Percentiles rank a stretch among this genome's conserved stretches.
phyloP scores from a whole-genome alignment of 1,284 basidiomycete species.

The Tranzscheliella williamsii region DNA sequence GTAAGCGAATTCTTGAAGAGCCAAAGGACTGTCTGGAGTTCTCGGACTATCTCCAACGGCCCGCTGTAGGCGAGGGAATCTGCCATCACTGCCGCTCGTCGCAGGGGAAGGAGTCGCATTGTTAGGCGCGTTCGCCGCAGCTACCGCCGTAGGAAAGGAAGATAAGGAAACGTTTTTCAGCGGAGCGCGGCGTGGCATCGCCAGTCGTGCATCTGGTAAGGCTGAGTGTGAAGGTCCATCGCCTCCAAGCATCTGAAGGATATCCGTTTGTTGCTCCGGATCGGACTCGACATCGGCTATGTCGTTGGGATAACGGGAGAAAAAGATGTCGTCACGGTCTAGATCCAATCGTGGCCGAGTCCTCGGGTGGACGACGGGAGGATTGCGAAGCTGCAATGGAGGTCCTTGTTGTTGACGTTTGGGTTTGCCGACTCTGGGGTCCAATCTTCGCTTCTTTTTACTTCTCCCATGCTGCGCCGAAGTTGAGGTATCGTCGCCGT shows the following conservation, averaged over 20 bases:
- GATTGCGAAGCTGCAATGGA: constrained; percentile 10
- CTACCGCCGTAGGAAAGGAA: too few species aligned
- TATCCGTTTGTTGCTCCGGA: too few species aligned
- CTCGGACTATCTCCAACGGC: neutral
- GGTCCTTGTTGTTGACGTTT: neutral
- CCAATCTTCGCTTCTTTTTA: constrained; percentile 17
- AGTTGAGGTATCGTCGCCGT: neutral
- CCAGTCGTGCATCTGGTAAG: too few species aligned
- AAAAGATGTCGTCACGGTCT: constrained; percentile 31
- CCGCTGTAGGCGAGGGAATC: too few species aligned
- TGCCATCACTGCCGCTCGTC: too few species aligned
- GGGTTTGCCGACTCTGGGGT: constrained; percentile 17
- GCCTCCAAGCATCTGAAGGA: too few species aligned
- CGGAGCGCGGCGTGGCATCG: too few species aligned
- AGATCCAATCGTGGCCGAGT: constrained; percentile 26
- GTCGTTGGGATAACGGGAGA: constrained; percentile 14
- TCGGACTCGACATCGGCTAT: neutral
- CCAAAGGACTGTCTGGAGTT: neutral
- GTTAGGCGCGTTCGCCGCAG: too few species aligned
- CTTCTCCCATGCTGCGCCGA: neutral
- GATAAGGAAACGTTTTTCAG: too few species aligned
- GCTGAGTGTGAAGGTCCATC: too few species aligned
- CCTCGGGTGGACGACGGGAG: constrained; percentile 25
- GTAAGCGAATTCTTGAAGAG: neutral
- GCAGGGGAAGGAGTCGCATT: too few species aligned